Evolutionary conservation across 2,329 filamentous ascomycete species (phyloP).

Genomic region (Fusarium continuum): DNA sequence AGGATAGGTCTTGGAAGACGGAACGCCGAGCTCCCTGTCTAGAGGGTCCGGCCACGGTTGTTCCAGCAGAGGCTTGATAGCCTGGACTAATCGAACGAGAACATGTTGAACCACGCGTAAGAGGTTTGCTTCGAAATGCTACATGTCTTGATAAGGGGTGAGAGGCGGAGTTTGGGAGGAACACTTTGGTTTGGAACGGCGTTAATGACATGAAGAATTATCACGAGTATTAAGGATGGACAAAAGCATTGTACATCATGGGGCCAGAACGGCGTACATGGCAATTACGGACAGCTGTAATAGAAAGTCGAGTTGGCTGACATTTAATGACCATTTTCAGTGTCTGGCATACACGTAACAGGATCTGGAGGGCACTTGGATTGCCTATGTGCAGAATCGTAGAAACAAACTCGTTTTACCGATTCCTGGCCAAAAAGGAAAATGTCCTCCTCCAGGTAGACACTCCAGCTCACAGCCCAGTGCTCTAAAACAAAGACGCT

Average conservation of each 20-base stretch:
- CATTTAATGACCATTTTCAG: neutral
- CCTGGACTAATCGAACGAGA: neutral
- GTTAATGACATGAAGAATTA: constrained; percentile 33
- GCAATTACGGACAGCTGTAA: constrained; percentile 8
- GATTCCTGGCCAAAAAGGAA: constrained; percentile 35
- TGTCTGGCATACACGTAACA: neutral
- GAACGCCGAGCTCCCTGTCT: constrained; percentile 82
- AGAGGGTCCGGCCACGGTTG: constrained; percentile 40
- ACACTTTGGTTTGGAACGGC: constrained; percentile 38
- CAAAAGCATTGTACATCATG: constrained; percentile 25
- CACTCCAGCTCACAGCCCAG: constrained; percentile 33
- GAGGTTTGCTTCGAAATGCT: constrained; percentile 1
- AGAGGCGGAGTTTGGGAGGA: constrained; percentile 31
- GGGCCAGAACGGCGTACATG: constrained; percentile 11
- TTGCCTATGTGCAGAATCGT: constrained; percentile 45
- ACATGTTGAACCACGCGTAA: neutral
- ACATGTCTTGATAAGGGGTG: constrained; percentile 23
- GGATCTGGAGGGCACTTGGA: constrained; percentile 33
- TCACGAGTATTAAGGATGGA: constrained; percentile 7
- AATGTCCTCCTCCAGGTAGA: constrained; percentile 35
- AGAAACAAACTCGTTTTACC: constrained; percentile 40
- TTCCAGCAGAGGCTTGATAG: neutral
- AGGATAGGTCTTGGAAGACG: constrained; percentile 73
- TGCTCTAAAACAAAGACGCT: constrained; percentile 40
- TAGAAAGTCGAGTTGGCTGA: constrained; percentile 5